Conservation (phyloP, 345 rosid genomes). For the Salix arbutifolia region DNA sequence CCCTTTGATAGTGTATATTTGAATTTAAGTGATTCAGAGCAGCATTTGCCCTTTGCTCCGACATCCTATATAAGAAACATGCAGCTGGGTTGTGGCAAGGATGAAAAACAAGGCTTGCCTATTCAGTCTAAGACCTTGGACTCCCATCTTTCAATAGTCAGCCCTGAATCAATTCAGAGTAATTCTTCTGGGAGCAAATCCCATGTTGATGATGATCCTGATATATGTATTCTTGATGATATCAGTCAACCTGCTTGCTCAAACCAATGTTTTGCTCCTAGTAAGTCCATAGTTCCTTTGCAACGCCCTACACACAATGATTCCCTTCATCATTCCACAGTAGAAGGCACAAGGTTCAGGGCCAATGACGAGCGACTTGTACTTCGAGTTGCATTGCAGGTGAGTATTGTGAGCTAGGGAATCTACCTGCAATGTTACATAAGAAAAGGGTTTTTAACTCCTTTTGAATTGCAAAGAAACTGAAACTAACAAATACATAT, state of each 20-base stretch:
- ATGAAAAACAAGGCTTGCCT: slow-evolving; percentile 33
- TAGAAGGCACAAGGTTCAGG: slow-evolving; percentile 39
- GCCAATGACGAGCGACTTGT: slow-evolving; percentile 49
- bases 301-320: slow-evolving; percentile 27
- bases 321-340: slow-evolving; percentile 32
- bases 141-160: slow-evolving; percentile 43
- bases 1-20: slow-evolving; percentile 12
- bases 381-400: slow-evolving; percentile 77
- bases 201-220: slow-evolving; percentile 60
- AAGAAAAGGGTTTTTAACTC: background rate
- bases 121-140: slow-evolving; percentile 32
- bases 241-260: slow-evolving; percentile 51
- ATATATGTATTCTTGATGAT: slow-evolving; percentile 73
- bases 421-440: background rate
- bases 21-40: slow-evolving; percentile 34
- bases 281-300: slow-evolving; percentile 21
- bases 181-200: slow-evolving; percentile 55
- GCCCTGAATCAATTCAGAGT: slow-evolving; percentile 68
- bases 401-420: slow-evolving; percentile 23
- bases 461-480: background rate
- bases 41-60: slow-evolving; percentile 26
- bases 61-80: slow-evolving; percentile 26
- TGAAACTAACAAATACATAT: background rate
- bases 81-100: slow-evolving; percentile 24
- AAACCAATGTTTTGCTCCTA: slow-evolving; percentile 29